Base-by-base conservation (phyloP, 768 basidiomycete species). In the Sporobolomyces phaffii region DNA sequence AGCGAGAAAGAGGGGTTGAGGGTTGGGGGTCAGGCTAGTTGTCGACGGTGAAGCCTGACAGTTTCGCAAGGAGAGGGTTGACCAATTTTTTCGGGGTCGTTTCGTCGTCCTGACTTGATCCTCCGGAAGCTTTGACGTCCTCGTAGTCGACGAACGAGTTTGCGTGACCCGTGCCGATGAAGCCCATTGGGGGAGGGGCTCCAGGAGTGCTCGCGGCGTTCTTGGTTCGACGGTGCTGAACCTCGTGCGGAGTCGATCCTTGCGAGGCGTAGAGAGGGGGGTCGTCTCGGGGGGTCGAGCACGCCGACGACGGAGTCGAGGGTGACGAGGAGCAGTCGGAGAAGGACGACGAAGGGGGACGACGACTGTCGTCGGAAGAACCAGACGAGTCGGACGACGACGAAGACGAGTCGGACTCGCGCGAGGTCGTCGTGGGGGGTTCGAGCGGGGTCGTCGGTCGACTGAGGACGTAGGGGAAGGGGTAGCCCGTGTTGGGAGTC, bases 191-290 rank as follows among this genome's bases (percentile, higher is more conserved):
- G 0, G 66, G 66, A 3, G 61, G 61, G 0, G 54, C 61, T 40
- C 66, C 66, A 2, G 66, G 66, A 36, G 66, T 68, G 22, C 24
- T 38, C 10, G 61, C 54, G 6, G 66, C 66, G 61, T 68, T 62
- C 38, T 62, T 62, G 14, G 15, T 24, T 29, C 66, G 60, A 22
- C 60, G 28, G 18, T 33, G 49, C 14, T 49, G 34, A 29, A 48
- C 5, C 36, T 62, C 54, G 43, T 33, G 24, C 18, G 61, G 61
- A 1, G 59, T 58, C 13, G 43, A 18, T 11, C 50, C 22, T 4
- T 34, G 40, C 17, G 59, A 31, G 22, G 22, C 3, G 24, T 33
- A 34, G 18, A 11, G 20, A 2, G 34, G 47, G 15, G 31, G 29
- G 1, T 20, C 41, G 65, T 67, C 65, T 18, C 1, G 7, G 7